Conservation (phyloP, 148 eudicot species). For the Rhododendron molle region DNA sequence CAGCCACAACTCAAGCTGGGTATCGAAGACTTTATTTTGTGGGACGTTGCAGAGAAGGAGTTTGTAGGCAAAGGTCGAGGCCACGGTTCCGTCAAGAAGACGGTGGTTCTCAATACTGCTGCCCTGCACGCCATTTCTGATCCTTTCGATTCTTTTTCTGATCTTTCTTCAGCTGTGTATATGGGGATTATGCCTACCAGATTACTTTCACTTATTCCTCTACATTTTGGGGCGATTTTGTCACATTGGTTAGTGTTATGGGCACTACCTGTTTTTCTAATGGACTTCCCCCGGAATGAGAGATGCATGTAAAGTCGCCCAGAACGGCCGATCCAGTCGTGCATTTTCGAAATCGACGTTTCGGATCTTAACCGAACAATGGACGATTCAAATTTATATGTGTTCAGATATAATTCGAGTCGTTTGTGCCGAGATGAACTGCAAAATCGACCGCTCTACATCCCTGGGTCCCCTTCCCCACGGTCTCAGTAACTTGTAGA, state of each 20-base stretch:
- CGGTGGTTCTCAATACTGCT: constrained; percentile 42
- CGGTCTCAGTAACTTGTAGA: no score
- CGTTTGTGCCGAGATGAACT: no score
- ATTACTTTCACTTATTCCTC: neutral
- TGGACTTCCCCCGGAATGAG: no score
- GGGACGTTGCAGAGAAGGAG: constrained; percentile 10
- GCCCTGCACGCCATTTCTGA: constrained; percentile 58
- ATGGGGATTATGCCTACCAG: neutral
- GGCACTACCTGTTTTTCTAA: neutral
- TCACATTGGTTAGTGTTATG: neutral
- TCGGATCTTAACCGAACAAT: no score
- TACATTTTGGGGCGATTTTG: neutral
- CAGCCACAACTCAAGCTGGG: constrained; percentile 23
- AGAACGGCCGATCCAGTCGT: no score
- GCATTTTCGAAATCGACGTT: no score
- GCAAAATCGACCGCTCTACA: no score
- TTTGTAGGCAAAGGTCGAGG: constrained; percentile 24
- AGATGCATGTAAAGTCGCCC: no score
- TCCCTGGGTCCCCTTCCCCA: no score
- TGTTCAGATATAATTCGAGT: no score
- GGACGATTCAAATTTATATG: no score
- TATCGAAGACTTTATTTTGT: neutral
- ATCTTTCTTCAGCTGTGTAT: neutral
- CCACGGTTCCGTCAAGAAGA: constrained; percentile 48
- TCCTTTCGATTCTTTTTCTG: neutral